These are phyloP conservation scores for Globisporangium cederbergense DNA, from an alignment of 352 stramenopile genomes.

Conservation along the genomic window DNA sequence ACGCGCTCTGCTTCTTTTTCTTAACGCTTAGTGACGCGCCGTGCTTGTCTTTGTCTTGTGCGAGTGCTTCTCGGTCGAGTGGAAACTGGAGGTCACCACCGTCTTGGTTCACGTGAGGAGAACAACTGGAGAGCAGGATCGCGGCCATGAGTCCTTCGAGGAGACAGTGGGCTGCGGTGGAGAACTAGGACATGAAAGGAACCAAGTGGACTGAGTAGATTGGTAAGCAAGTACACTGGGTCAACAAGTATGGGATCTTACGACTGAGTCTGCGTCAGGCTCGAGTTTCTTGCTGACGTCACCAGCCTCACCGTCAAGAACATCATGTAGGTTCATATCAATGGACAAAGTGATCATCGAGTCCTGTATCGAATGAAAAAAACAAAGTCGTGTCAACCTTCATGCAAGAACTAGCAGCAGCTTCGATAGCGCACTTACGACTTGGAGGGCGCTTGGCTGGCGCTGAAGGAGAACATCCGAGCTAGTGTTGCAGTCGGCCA, in stretches of 20 bases:
- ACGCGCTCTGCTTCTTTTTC: conserved; percentile 10
- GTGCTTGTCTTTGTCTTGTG: conserved; percentile 7
- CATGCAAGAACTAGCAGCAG: neutral
- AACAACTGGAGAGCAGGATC: neutral
- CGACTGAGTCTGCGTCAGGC: neutral
- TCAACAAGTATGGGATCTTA: neutral
- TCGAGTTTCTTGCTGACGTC: neutral
- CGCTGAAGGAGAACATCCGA: neutral
- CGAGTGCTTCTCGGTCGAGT: conserved; percentile 5
- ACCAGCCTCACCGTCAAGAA: neutral
- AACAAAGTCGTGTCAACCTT: neutral
- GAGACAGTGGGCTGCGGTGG: neutral
- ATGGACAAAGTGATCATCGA: conserved; percentile 5
- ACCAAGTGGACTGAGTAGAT: neutral
- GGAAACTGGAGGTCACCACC: conserved; percentile 7
- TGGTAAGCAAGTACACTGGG: neutral
- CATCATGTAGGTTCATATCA: neutral
- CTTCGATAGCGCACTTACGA: neutral
- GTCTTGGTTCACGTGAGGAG: neutral
- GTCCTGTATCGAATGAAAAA: conserved; percentile 2
- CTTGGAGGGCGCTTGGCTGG: neutral
- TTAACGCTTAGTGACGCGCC: conserved; percentile 6
- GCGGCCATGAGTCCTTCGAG: conserved; percentile 11
- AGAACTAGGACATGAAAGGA: conserved; percentile 4
- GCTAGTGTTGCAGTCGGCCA: neutral